Percentiles rank a stretch among this genome's conserved stretches.
These are phyloP conservation scores for Colletotrichum sublineola DNA, from an alignment of 2,329 filamentous ascomycete species.

Conservation along the genomic window DNA sequence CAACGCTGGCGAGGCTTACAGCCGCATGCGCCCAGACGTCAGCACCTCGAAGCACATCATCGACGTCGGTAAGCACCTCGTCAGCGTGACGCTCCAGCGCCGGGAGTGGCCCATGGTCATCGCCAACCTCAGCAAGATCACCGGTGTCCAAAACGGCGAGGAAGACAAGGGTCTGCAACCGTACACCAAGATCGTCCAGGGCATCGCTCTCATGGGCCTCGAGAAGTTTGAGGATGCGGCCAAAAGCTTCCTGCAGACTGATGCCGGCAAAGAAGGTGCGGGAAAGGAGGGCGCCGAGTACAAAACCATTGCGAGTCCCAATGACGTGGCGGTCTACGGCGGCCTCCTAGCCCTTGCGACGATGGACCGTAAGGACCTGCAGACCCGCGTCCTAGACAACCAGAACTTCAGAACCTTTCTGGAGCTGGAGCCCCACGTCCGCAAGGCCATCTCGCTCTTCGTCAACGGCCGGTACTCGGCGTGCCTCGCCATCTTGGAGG, in stretches of 20 bases:
- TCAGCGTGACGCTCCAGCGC: constrained; percentile 81
- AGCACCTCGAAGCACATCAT: constrained; percentile 86
- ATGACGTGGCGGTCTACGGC: constrained; percentile 93
- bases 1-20: constrained; percentile 81
- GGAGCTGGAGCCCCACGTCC: constrained; percentile 93
- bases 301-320: constrained; percentile 81
- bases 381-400: constrained; percentile 83
- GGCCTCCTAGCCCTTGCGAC: constrained; percentile 90
- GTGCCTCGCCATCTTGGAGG: constrained; percentile 85
- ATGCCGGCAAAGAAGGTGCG: constrained; percentile 58
- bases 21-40: constrained; percentile 91
- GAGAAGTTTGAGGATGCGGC: constrained; percentile 74
- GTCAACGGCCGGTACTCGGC: constrained; percentile 89
- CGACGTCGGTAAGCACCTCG: constrained; percentile 84
- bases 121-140: constrained; percentile 73
- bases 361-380: constrained; percentile 84
- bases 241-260: constrained; percentile 74
- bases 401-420: constrained; percentile 85
- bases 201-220: constrained; percentile 64
- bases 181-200: constrained; percentile 65
- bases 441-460: constrained; percentile 90
- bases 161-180: constrained; percentile 65
- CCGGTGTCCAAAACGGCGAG: constrained; percentile 57
- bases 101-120: constrained; percentile 81
- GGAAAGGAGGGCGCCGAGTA: constrained; percentile 60